Evolutionary conservation across 306 rosid genomes (phyloP).

Genomic region (cucumber (Cucumis sativus)): Cucumber_9930_V3 NC_026655.2:2601001-2601500

Average conservation of each 20-base stretch:
- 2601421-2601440: constrained; percentile 90
- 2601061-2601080: neutral
- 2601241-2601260: constrained; percentile 10
- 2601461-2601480: constrained; percentile 97
- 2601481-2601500: constrained; percentile 68
- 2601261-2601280: constrained; percentile 15
- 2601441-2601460: constrained; percentile 74
- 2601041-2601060: neutral
- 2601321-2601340: constrained; percentile 90
- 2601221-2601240: neutral
- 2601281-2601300: constrained; percentile 98
- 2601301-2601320: constrained; percentile 84
- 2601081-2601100: no score
- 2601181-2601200: neutral
- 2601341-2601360: constrained; percentile 93
- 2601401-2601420: constrained; percentile 63
- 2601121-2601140: neutral
- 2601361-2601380: constrained; percentile 82
- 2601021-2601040: neutral
- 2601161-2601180: neutral
- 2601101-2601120: neutral
- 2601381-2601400: constrained; percentile 90
- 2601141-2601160: neutral
- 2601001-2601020: neutral
- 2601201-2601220: neutral